phyloP scores from a whole-genome alignment of 2,329 filamentous ascomycete genomes.

The Ophiosphaerella korrae region DNA sequence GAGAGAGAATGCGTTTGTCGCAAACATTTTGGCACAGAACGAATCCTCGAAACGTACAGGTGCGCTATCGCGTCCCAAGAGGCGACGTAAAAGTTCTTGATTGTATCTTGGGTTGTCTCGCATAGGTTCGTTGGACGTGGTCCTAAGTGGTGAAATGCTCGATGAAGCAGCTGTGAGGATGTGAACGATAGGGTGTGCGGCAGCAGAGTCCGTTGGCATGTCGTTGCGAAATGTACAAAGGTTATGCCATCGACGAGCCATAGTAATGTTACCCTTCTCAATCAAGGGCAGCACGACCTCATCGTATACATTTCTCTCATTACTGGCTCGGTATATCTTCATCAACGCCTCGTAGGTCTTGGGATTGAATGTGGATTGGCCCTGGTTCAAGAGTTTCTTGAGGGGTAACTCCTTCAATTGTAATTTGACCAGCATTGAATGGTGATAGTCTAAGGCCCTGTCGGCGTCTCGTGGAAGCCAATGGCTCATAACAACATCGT shows the following conservation, averaged over 20 bases:
- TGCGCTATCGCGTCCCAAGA: conserved; percentile 50
- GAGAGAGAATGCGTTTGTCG: conserved; percentile 73
- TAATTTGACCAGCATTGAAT: conserved; percentile 30
- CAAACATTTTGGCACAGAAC: conserved; percentile 81
- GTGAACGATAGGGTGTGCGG: conserved; percentile 34
- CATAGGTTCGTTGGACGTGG: conserved; percentile 8
- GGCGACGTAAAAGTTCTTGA: conserved; percentile 38
- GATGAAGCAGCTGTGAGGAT: conserved; percentile 35
- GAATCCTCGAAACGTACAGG: conserved; percentile 61
- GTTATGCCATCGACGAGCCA: conserved; percentile 48
- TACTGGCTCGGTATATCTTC: conserved; percentile 47
- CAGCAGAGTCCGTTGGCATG: conserved; percentile 42
- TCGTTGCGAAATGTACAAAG: conserved; percentile 46
- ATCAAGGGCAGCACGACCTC: conserved; percentile 44
- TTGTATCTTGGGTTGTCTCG: conserved; percentile 25
- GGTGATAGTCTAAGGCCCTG: conserved; percentile 32
- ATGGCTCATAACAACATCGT: conserved; percentile 52
- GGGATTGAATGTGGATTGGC: conserved; percentile 9
- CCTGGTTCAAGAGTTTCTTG: conserved; percentile 19
- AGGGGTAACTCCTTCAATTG: conserved; percentile 32
- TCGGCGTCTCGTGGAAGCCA: conserved; percentile 33
- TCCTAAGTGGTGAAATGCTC: conserved; percentile 6
- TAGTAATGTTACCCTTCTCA: conserved; percentile 23
- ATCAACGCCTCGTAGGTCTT: conserved; percentile 34
- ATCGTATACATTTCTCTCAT: conserved; percentile 50